A percentile compares a stretch with the other conserved stretches of the same genome.
phyloP scores from a whole-genome alignment of 345 rosid genomes.

The Sonneratia alba region DNA sequence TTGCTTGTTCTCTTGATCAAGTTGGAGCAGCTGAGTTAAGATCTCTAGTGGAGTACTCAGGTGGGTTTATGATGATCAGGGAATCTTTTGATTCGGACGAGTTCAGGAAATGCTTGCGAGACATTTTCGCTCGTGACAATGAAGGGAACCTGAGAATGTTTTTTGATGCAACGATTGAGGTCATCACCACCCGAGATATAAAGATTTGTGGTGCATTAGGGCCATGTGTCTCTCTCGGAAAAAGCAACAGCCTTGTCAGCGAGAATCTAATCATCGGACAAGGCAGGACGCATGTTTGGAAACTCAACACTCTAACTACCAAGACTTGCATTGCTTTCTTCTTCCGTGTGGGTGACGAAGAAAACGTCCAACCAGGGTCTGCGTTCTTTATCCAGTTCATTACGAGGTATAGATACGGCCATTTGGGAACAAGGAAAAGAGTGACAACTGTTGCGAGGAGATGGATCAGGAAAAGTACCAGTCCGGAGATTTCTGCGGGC shows the following conservation, averaged over 20 bases:
- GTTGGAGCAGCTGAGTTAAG: slow-evolving; percentile 85
- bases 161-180: slow-evolving; percentile 80
- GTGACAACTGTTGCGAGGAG: slow-evolving; percentile 93
- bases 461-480: slow-evolving; percentile 67
- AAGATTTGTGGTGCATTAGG: slow-evolving; percentile 85
- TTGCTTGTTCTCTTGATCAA: slow-evolving; percentile 95
- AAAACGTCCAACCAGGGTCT: slow-evolving; percentile 65
- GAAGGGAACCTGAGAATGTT: slow-evolving; percentile 68
- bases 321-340: slow-evolving; percentile 85
- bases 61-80: slow-evolving; percentile 83
- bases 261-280: slow-evolving; percentile 54
- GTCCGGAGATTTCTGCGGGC: slow-evolving; percentile 61
- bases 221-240: slow-evolving; percentile 72
- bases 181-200: slow-evolving; percentile 75
- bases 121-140: slow-evolving; percentile 55
- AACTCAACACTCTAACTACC: slow-evolving; percentile 55
- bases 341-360: slow-evolving; percentile 57
- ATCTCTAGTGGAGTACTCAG: slow-evolving; percentile 64
- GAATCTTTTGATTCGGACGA: slow-evolving; percentile 74
- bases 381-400: slow-evolving; percentile 88
- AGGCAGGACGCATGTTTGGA: slow-evolving; percentile 79
- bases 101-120: slow-evolving; percentile 69
- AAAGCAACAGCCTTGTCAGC: slow-evolving; percentile 59
- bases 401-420: slow-evolving; percentile 63
- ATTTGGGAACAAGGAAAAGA: slow-evolving; percentile 55